A percentile compares a stretch with the other conserved stretches of the same genome.
Evolutionary conservation across 1,284 basidiomycete genomes (phyloP).

Genomic region (Uromyces viciae-fabae): DNA sequence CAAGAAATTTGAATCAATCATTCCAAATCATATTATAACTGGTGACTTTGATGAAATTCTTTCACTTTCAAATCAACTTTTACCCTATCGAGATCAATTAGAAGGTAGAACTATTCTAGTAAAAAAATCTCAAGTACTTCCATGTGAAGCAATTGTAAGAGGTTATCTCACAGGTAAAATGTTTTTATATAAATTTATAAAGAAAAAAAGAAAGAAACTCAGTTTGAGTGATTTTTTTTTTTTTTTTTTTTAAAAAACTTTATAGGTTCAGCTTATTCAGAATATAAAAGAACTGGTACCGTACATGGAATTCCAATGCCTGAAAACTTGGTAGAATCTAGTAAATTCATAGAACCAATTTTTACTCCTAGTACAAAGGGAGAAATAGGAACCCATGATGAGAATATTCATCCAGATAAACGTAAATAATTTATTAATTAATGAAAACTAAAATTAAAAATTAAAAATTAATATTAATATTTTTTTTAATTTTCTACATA

Average conservation of each 20-base stretch:
- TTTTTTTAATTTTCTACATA: constrained; percentile 10
- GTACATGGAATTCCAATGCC: constrained; percentile 81
- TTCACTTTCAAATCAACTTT: constrained; percentile 47
- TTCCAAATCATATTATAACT: constrained; percentile 83
- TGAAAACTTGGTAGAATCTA: constrained; percentile 75
- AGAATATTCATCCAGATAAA: constrained; percentile 91
- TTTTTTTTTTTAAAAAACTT: neutral
- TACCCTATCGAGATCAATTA: constrained; percentile 62
- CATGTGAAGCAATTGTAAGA: constrained; percentile 93
- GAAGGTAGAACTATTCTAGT: constrained; percentile 88
- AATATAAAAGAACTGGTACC: constrained; percentile 83
- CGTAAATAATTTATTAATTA: constrained; percentile 59
- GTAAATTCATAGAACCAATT: constrained; percentile 74
- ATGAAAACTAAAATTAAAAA: neutral
- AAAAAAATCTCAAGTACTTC: constrained; percentile 79
- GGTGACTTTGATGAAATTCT: constrained; percentile 55
- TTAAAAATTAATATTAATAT: too few species aligned
- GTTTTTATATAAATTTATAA: constrained; percentile 6
- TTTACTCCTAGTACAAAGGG: constrained; percentile 98
- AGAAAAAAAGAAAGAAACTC: neutral
- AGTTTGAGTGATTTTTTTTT: neutral
- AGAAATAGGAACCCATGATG: constrained; percentile 88
- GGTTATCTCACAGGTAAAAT: constrained; percentile 82
- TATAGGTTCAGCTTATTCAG: constrained; percentile 85
- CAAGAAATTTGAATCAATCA: constrained; percentile 65